Base-by-base conservation (phyloP, 2,329 filamentous ascomycete species). In the Diaporthe aspalathi region DNA sequence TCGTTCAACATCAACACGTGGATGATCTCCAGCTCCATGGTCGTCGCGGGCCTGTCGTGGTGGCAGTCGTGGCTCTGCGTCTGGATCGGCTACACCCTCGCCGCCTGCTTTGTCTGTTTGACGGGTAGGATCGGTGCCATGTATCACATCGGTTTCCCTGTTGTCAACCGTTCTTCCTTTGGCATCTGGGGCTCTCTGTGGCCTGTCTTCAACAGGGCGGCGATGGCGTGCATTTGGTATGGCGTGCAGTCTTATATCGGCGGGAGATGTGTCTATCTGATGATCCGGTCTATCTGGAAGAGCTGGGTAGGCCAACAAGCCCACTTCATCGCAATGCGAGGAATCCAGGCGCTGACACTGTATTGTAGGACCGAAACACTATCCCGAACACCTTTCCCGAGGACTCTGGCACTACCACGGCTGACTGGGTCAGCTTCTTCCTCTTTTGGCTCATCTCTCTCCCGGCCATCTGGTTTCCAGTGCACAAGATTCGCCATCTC, bases 11-110 rank as follows among this genome's bases (percentile, higher is more conserved):
- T 96, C 79, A 96, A 95, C 81, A 96, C 94, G 1, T 97, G 94
- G 94, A 97, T 97, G 93, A 96, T 97, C 74, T 92, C 93, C 0
- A 94, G 92, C 1, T 91, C 92, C 47, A 94, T 94, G 89, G 93
- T 97, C 43, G 88, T 92, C 1, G 85, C 83, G 60, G 93, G 94
- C 16, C 85, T 97, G 27, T 93, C 93, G 9, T 97, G 94, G 94
- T 97, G 94, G 94, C 94, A 97, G 82, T 92, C 93, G 2, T 94
- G 92, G 91, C 83, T 94, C n/a, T 94, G 93, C 78, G 93, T 97
- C 53, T 95, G 94, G 91, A 83, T 95, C 35, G 94, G 95, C 68
- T 97, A 97, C 79, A 85, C 90, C 49, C 91, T 97, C 74, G 90
- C 94, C 0, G 93, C 87, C 40, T 84, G 83, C 78, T 97, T 97